phyloP scores from a whole-genome alignment of 192 early-diverging fungal genomes.

The Funneliformis geosporum region DNA sequence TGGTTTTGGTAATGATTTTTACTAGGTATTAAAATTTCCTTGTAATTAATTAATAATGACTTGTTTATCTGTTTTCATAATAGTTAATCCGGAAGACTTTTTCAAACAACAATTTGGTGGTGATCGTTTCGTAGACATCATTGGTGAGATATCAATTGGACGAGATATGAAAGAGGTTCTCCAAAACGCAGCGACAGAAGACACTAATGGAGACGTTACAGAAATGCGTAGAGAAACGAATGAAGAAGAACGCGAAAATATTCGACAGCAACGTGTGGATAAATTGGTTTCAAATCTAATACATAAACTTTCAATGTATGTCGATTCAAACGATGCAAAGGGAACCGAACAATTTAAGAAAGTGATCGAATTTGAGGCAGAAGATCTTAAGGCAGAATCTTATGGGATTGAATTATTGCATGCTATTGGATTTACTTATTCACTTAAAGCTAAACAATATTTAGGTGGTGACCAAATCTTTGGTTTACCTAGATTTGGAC shows the following conservation, averaged over 20 bases:
- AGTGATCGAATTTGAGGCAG: conserved; percentile 78
- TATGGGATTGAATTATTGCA: conserved; percentile 94
- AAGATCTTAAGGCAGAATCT: conserved; percentile 84
- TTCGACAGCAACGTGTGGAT: conserved; percentile 62
- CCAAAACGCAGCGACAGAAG: conserved; percentile 62
- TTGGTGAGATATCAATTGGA: conserved; percentile 97
- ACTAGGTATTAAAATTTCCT: neutral
- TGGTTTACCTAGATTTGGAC: conserved; percentile 71
- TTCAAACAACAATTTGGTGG: conserved; percentile 97
- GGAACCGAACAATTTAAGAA: conserved; percentile 63
- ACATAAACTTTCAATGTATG: conserved; percentile 78
- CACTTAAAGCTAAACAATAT: conserved; percentile 85
- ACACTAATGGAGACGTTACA: conserved; percentile 38
- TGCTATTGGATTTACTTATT: conserved; percentile 90
- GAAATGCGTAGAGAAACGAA: conserved; percentile 57
- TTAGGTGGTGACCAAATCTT: conserved; percentile 68
- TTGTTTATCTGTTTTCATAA: conserved; percentile 28
- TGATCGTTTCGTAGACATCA: conserved; percentile 95
- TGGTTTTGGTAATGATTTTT: conserved; percentile 55
- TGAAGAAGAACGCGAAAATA: conserved; percentile 62
- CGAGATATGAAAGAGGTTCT: conserved; percentile 86
- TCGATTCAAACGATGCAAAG: conserved; percentile 51
- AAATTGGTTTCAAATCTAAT: conserved; percentile 73
- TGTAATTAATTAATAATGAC: neutral
- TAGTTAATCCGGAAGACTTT: conserved; percentile 91